Evolutionary conservation across 2,329 filamentous ascomycete species (phyloP).

Genomic region (Colletotrichum australisinense): DNA sequence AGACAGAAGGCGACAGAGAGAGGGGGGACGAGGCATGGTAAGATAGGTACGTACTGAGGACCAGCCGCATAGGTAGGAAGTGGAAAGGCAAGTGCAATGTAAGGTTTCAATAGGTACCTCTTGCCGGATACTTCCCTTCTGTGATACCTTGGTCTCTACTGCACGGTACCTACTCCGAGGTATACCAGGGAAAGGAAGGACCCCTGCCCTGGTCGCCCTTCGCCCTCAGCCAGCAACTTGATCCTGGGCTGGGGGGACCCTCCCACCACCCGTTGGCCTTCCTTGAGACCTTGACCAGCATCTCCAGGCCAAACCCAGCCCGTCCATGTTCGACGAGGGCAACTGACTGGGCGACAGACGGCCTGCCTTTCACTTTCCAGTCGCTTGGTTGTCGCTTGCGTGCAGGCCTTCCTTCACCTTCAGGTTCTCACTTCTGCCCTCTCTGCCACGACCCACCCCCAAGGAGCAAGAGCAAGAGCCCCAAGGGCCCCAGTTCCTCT

Average conservation of each 20-base stretch:
- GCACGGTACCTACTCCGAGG: conserved; percentile 8
- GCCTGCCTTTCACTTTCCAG: conserved; percentile 5
- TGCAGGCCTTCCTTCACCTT: background rate
- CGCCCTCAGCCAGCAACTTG: conserved; percentile 28
- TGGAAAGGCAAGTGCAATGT: background rate
- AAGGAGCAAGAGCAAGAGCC: background rate
- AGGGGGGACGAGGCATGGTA: background rate
- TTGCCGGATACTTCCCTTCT: background rate
- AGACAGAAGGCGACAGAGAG: conserved; percentile 1
- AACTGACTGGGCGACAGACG: conserved; percentile 3
- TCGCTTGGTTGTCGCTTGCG: conserved; percentile 12
- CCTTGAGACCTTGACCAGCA: conserved; percentile 24
- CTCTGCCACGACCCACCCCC: background rate
- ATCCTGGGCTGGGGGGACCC: conserved; percentile 10
- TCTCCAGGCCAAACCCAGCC: conserved; percentile 29
- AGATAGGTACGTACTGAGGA: background rate
- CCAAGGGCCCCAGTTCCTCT: background rate
- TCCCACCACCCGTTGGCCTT: conserved; percentile 24
- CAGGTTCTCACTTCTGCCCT: too few species aligned
- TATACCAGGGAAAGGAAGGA: conserved; percentile 19
- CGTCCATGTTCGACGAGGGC: conserved; percentile 25
- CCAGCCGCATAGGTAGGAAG: background rate
- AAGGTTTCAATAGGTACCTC: background rate
- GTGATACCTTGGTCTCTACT: background rate
- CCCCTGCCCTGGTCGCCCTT: conserved; percentile 28